These are phyloP conservation scores for Coccomyxa sp. DNA, from an alignment of 139 green algal genomes.

Conservation along the genomic window DNA sequence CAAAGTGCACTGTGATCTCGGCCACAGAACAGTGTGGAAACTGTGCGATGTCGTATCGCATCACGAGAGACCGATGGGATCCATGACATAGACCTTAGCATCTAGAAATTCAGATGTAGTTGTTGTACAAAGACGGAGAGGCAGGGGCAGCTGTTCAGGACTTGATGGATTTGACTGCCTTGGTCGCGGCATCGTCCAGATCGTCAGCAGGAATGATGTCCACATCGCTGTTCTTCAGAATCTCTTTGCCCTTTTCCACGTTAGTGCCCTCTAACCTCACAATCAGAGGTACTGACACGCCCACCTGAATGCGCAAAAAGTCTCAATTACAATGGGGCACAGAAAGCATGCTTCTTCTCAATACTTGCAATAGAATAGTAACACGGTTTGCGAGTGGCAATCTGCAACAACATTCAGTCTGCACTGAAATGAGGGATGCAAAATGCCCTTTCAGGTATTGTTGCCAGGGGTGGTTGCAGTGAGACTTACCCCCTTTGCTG, in stretches of 20 bases:
- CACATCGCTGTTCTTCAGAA: conserved; percentile 71
- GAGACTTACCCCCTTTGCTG: conserved; percentile 75
- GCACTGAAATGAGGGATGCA: not conserved
- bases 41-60: too few relatives aligned
- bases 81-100: too few relatives aligned
- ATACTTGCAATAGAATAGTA: too few relatives aligned
- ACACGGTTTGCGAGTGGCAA: too few relatives aligned
- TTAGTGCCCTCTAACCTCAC: conserved; percentile 99
- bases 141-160: not conserved
- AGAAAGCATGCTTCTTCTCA: not conserved
- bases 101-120: too few relatives aligned
- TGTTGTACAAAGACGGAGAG: too few relatives aligned
- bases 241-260: conserved; percentile 88
- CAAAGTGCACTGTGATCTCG: too few relatives aligned
- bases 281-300: conserved; percentile 80
- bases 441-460: not conserved
- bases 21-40: too few relatives aligned
- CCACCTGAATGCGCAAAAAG: conserved; percentile 48
- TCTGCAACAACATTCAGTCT: not conserved
- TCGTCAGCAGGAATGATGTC: conserved; percentile 89
- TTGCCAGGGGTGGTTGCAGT: not conserved
- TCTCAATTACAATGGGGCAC: not conserved
- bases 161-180: conserved; percentile 65
- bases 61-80: too few relatives aligned
- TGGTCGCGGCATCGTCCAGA: conserved; percentile 93